A percentile compares a stretch with the other conserved stretches of the same genome.
These are phyloP conservation scores for Acer yangbiense DNA, from an alignment of 345 rosid species.

Conservation along the genomic window DNA sequence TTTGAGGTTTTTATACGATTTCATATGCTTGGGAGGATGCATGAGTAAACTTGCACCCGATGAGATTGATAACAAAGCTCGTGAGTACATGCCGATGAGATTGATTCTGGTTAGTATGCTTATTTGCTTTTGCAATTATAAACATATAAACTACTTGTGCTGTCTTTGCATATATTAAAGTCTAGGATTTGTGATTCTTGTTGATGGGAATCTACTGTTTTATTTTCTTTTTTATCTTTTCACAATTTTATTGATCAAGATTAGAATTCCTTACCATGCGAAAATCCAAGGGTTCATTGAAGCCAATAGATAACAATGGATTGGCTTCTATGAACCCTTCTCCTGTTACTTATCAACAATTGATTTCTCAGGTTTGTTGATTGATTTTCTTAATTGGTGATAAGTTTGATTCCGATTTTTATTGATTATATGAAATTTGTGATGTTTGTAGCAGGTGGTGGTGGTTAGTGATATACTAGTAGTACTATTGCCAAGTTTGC, in stretches of 20 bases:
- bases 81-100: conserved; percentile 51
- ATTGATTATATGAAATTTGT: too few species aligned
- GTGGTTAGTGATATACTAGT: conserved; percentile 12
- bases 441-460: conserved; percentile 32
- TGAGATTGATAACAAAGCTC: conserved; percentile 50
- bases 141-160: neutral
- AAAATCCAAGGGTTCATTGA: neutral
- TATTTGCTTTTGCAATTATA: neutral
- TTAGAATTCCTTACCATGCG: neutral
- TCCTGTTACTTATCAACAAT: conserved; percentile 45
- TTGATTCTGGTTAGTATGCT: conserved; percentile 60
- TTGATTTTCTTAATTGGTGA: too few species aligned
- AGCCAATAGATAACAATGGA: conserved; percentile 1
- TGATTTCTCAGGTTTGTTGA: conserved; percentile 46
- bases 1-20: conserved; percentile 11
- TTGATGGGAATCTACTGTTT: too few species aligned
- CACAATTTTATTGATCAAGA: neutral
- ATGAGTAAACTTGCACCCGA: conserved; percentile 75
- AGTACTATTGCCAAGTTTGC: conserved; percentile 11
- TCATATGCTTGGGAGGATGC: conserved; percentile 67
- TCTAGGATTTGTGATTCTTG: neutral
- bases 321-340: conserved; percentile 29
- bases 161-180: neutral
- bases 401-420: neutral
- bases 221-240: neutral